phyloP scores from a whole-genome alignment of 257 asterid species.

The Jasminum sambac region DNA sequence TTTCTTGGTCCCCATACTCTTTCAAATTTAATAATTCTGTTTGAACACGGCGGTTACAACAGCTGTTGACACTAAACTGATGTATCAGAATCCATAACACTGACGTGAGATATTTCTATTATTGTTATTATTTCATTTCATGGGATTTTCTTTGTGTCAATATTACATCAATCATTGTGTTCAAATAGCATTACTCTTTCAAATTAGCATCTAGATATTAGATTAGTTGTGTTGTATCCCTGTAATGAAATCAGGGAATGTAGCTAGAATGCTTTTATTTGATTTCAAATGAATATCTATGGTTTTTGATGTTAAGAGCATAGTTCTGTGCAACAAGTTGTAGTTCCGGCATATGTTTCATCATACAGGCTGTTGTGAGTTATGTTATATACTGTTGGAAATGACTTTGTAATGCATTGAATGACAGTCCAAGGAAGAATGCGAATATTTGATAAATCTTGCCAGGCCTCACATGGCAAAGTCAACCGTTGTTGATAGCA shows the following conservation, averaged over 20 bases:
- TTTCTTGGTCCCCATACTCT: neutral
- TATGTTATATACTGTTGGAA: neutral
- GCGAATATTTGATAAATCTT: slow-evolving; percentile 66
- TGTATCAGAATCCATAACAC: too few relatives aligned
- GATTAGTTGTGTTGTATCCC: neutral
- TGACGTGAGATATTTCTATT: too few relatives aligned
- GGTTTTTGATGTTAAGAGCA: neutral
- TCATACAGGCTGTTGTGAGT: neutral
- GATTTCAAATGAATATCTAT: neutral
- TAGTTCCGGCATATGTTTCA: neutral
- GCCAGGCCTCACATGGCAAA: slow-evolving; percentile 72
- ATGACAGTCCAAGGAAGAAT: slow-evolving; percentile 78
- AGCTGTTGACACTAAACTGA: too few relatives aligned
- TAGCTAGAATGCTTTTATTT: neutral
- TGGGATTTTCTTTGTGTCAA: too few relatives aligned
- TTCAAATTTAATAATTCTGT: too few relatives aligned
- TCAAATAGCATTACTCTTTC: neutral
- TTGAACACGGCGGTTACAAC: too few relatives aligned
- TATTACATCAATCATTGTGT: too few relatives aligned
- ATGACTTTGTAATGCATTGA: slow-evolving; percentile 15
- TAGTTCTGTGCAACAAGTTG: neutral
- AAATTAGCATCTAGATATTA: neutral
- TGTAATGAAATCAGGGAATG: slow-evolving; percentile 4
- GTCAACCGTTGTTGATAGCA: slow-evolving; percentile 72
- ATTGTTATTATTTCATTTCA: too few relatives aligned